These are phyloP conservation scores for Salvia splendens DNA, from an alignment of 257 asterid genomes.

Conservation along the genomic window DNA sequence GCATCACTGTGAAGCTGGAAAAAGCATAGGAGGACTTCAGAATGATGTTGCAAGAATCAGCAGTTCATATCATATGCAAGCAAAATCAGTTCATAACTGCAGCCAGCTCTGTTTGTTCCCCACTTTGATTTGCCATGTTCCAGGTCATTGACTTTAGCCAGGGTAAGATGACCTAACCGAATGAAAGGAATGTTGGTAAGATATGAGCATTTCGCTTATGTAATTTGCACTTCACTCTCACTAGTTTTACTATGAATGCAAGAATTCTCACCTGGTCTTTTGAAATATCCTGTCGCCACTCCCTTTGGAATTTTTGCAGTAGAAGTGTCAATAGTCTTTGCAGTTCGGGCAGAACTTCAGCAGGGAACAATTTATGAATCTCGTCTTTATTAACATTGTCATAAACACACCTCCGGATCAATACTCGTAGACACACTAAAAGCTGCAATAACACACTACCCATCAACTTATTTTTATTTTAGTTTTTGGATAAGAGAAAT, in stretches of 20 bases:
- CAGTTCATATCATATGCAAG: constrained; percentile 3
- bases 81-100: constrained; percentile 41
- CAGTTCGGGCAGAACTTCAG: constrained; percentile 68
- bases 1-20: constrained; percentile 49
- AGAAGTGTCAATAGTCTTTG: constrained; percentile 67
- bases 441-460: constrained; percentile 50
- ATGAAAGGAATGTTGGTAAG: neutral
- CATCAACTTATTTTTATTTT: neutral
- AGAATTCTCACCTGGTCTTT: constrained; percentile 55
- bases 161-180: constrained; percentile 43
- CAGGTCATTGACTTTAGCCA: constrained; percentile 45
- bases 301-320: constrained; percentile 68
- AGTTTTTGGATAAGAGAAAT: neutral
- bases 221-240: neutral
- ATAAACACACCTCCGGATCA: constrained; percentile 63
- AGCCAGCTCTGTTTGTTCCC: constrained; percentile 39
- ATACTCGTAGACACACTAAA: constrained; percentile 66
- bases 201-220: neutral
- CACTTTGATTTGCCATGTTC: constrained; percentile 45
- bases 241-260: neutral
- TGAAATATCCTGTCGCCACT: constrained; percentile 71
- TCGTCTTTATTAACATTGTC: constrained; percentile 56
- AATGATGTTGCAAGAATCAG: constrained; percentile 6
- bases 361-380: constrained; percentile 65
- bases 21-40: constrained; percentile 18